Conservation (phyloP, 352 stramenopile species). For the Phytopythium cucurbitacearum region DNA sequence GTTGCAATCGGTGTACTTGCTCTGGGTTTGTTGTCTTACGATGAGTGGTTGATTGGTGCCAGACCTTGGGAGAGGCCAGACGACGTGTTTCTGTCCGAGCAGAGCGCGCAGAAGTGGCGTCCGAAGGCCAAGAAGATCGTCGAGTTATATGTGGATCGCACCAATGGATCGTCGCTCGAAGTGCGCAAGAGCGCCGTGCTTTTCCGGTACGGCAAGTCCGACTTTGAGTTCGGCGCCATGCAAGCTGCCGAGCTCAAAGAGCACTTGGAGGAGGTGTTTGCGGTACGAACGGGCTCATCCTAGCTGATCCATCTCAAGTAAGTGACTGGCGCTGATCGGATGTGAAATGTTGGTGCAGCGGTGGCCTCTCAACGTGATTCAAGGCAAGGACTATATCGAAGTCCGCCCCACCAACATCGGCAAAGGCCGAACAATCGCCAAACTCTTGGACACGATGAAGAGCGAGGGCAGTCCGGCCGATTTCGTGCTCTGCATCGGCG, state of each 20-base stretch:
- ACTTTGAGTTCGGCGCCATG: constrained; percentile 97
- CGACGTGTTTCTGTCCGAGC: constrained; percentile 54
- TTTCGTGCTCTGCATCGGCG: constrained; percentile 96
- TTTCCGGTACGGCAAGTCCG: constrained; percentile 98
- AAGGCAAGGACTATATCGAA: constrained; percentile 97
- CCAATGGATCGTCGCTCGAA: constrained; percentile 98
- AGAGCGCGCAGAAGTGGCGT: constrained; percentile 85
- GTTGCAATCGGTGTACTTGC: neutral
- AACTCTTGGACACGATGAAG: constrained; percentile 86
- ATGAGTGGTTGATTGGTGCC: neutral
- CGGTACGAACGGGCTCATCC: constrained; percentile 15
- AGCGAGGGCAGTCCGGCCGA: constrained; percentile 79
- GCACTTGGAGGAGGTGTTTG: constrained; percentile 93
- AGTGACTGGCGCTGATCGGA: neutral
- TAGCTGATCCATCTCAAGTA: neutral
- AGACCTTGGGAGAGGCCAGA: constrained; percentile 66
- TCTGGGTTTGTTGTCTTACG: neutral
- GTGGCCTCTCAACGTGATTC: constrained; percentile 75
- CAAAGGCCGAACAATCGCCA: constrained; percentile 94
- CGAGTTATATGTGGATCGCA: constrained; percentile 97
- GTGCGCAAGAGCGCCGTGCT: constrained; percentile 96
- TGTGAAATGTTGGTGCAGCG: constrained; percentile 18
- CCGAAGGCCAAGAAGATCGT: constrained; percentile 95
- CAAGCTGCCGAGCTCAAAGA: constrained; percentile 97
- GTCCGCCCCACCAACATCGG: constrained; percentile 96